Evolutionary conservation across 345 rosid species (phyloP), one percentile per base, ranked within the genome.

Genomic region (Syzygium jambos): DNA sequence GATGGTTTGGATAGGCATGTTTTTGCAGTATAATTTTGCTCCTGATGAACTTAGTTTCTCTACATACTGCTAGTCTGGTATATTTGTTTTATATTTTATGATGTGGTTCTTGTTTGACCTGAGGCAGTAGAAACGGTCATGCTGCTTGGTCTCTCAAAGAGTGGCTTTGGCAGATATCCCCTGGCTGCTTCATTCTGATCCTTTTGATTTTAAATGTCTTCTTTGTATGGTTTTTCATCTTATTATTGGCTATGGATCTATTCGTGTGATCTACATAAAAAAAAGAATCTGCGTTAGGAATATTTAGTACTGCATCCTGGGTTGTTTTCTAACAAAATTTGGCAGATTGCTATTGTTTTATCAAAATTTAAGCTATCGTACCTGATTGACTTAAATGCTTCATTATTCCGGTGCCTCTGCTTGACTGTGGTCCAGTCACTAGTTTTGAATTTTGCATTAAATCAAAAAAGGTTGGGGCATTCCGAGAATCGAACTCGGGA

Each of bases 401-500:
- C 13, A 9, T 23, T 23, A 56, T 68, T 17, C 80, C 1, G 19
- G 80, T 34, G 25, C 14, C 80, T 34, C 80, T 2, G 1, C 80
- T 34, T 0, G 46, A 34, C 80, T 4, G 46, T 0, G 80, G 19
- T 34, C 25, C 2, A 7, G 46, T 43, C 46, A 43, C 46, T 43
- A 5, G 7, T 68, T 34, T 41, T 25, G 0, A 52, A 68, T 68
- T 68, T 19, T 68, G 80, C 25, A 68, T 34, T 8, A 19, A 73
- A 0, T 34, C 6, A 9, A 9, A 68, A 61, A 68, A 19, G 25
- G 2, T 5, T 7, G 95, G 95, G 46, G 97, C 95, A 91, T 94
- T 94, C 94, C 90, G 93, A 94, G 96, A 95, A 95, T 95, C 91
- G 91, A 94, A 94, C 96, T 96, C 92, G 90, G 93, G 97, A 96